Conservation (phyloP, 257 asterid genomes). For the Vinca minor region DNA sequence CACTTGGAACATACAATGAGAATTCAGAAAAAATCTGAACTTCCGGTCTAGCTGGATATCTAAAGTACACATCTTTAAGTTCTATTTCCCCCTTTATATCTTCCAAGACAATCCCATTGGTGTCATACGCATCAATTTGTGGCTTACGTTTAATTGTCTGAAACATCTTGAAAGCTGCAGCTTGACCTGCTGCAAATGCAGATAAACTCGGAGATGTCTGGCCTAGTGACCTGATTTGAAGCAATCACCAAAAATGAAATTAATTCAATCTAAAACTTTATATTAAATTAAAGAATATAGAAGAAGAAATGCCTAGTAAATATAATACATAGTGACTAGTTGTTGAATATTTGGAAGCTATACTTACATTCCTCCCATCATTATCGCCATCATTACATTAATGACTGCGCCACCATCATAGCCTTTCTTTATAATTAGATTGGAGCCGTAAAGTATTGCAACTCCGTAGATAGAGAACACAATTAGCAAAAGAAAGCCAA, state of each 20-base stretch:
- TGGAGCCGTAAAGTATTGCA: slow-evolving; percentile 57
- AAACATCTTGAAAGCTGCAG: slow-evolving; percentile 59
- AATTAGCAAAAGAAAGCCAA: slow-evolving; percentile 33
- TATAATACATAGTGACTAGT: background rate
- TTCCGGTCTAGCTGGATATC: slow-evolving; percentile 70
- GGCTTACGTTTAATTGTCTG: slow-evolving; percentile 48
- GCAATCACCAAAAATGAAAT: background rate
- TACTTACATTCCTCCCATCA: slow-evolving; percentile 63
- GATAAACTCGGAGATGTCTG: slow-evolving; percentile 46
- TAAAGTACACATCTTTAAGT: slow-evolving; percentile 48
- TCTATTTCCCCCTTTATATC: slow-evolving; percentile 57
- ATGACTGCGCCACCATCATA: slow-evolving; percentile 43
- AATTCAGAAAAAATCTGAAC: slow-evolving; percentile 62
- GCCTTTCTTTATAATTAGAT: slow-evolving; percentile 37
- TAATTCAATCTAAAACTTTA: background rate
- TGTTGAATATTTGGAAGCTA: background rate
- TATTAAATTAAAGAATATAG: background rate
- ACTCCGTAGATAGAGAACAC: slow-evolving; percentile 43
- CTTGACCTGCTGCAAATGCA: slow-evolving; percentile 61
- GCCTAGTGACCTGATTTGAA: slow-evolving; percentile 44
- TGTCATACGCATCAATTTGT: slow-evolving; percentile 39
- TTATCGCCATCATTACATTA: slow-evolving; percentile 45
- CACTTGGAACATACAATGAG: slow-evolving; percentile 35
- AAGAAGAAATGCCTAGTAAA: background rate
- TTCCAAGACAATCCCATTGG: slow-evolving; percentile 36